phyloP scores from a whole-genome alignment of 1,284 basidiomycete species.

The Chiua sp. region DNA sequence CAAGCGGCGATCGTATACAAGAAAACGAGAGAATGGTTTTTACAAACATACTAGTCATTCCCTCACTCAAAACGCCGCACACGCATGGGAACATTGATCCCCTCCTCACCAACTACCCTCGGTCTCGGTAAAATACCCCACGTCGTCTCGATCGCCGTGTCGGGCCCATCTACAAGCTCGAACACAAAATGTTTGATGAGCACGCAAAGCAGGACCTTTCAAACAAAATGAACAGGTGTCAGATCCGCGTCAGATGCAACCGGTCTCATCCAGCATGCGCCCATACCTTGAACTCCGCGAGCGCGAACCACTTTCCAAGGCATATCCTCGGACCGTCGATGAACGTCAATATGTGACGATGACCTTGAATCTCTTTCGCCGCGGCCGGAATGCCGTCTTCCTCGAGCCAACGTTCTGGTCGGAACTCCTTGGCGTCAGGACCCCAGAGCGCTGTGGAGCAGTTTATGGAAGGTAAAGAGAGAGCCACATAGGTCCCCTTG shows the following conservation, averaged over 20 bases:
- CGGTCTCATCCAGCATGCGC: too few relatives aligned
- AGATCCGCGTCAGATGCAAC: too few relatives aligned
- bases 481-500: slow-evolving; percentile 48
- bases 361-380: slow-evolving; percentile 30
- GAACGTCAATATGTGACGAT: slow-evolving; percentile 36
- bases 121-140: slow-evolving; percentile 47
- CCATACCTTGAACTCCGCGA: slow-evolving; percentile 38
- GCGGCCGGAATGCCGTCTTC: slow-evolving; percentile 21
- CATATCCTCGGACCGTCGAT: slow-evolving; percentile 37
- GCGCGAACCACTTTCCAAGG: slow-evolving; percentile 38
- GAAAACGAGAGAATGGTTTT: too few relatives aligned
- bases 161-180: slow-evolving; percentile 47
- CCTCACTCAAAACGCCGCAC: slow-evolving; percentile 39
- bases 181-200: slow-evolving; percentile 52
- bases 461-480: slow-evolving; percentile 52
- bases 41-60: too few relatives aligned
- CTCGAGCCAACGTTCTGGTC: slow-evolving; percentile 46
- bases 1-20: too few relatives aligned
- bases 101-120: slow-evolving; percentile 46
- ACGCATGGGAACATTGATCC: slow-evolving; percentile 46
- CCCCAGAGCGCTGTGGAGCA: slow-evolving; percentile 55
- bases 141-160: slow-evolving; percentile 43
- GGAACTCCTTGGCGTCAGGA: slow-evolving; percentile 42
- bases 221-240: too few relatives aligned
- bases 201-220: slow-evolving; percentile 50